Evolutionary conservation across 2,329 filamentous ascomycete genomes (phyloP).

Genomic region (Colletotrichum filicis): DNA sequence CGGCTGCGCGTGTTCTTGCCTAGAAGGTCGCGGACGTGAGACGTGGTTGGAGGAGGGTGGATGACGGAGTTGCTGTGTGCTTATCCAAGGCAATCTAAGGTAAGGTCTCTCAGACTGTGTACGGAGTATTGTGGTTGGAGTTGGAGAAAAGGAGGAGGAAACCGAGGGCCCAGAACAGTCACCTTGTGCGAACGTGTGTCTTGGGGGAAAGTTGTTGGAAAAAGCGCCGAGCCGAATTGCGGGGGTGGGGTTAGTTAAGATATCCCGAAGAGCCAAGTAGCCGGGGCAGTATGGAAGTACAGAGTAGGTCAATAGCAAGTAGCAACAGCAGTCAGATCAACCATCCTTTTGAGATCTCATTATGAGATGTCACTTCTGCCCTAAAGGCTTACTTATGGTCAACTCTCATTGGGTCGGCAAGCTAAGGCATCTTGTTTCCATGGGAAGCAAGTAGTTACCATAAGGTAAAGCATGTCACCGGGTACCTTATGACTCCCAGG

Average conservation of each 20-base stretch:
- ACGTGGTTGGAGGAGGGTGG: background rate
- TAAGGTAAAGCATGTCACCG: background rate
- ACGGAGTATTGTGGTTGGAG: background rate
- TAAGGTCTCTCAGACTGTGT: background rate
- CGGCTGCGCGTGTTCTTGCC: slow-evolving; percentile 8
- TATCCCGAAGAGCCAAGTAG: background rate
- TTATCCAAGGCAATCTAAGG: no score
- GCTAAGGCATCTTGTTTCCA: background rate
- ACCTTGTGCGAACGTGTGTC: background rate
- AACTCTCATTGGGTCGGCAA: background rate
- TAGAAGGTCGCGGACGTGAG: slow-evolving; percentile 4
- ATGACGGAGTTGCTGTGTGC: background rate
- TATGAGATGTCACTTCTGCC: background rate
- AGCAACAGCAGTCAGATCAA: background rate
- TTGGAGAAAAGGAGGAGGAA: slow-evolving; percentile 15
- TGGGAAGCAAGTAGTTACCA: background rate
- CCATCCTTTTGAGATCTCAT: background rate
- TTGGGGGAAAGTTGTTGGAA: slow-evolving; percentile 9
- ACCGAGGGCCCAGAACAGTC: slow-evolving; percentile 1
- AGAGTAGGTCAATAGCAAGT: background rate
- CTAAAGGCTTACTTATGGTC: background rate
- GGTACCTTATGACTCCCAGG: background rate
- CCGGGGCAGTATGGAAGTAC: background rate
- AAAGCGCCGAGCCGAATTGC: slow-evolving; percentile 30
- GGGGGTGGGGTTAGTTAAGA: slow-evolving; percentile 29